phyloP scores from a whole-genome alignment of 352 stramenopile species.

The Phytophthora cactorum region DNA sequence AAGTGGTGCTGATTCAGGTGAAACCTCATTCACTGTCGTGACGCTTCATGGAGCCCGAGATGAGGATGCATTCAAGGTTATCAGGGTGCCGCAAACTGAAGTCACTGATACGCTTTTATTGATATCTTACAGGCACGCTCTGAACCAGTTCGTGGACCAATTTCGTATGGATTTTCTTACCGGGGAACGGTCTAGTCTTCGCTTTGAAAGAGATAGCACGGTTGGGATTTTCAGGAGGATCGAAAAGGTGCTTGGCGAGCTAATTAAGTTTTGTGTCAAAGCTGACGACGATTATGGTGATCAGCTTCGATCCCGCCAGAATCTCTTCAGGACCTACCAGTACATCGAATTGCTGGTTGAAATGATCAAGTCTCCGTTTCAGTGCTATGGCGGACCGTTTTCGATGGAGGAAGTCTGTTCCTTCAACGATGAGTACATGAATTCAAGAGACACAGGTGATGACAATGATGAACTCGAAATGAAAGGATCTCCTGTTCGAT shows the following conservation, averaged over 20 bases:
- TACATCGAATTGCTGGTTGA: constrained; percentile 71
- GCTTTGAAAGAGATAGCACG: constrained; percentile 45
- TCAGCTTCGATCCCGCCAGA: constrained; percentile 47
- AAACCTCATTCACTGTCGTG: constrained; percentile 52
- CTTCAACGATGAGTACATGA: constrained; percentile 54
- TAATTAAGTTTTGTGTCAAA: constrained; percentile 55
- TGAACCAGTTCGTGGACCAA: constrained; percentile 44
- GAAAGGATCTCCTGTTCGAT: constrained; percentile 27
- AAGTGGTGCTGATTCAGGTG: constrained; percentile 22
- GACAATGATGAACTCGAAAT: constrained; percentile 38
- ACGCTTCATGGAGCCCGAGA: constrained; percentile 58
- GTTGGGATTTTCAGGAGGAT: constrained; percentile 44
- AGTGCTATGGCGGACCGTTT: constrained; percentile 64
- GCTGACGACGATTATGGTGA: constrained; percentile 31
- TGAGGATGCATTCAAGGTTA: constrained; percentile 76
- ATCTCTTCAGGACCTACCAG: constrained; percentile 59
- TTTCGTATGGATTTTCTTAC: constrained; percentile 31
- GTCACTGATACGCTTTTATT: constrained; percentile 67
- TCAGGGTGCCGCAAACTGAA: constrained; percentile 52
- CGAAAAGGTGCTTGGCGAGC: constrained; percentile 49
- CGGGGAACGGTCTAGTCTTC: constrained; percentile 15
- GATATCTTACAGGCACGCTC: constrained; percentile 58
- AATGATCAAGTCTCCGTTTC: constrained; percentile 73
- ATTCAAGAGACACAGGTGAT: constrained; percentile 29
- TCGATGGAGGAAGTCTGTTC: constrained; percentile 60